Base-by-base conservation (phyloP, 768 basidiomycete genomes). In the Cystobasidiopsis lactophilus region DNA sequence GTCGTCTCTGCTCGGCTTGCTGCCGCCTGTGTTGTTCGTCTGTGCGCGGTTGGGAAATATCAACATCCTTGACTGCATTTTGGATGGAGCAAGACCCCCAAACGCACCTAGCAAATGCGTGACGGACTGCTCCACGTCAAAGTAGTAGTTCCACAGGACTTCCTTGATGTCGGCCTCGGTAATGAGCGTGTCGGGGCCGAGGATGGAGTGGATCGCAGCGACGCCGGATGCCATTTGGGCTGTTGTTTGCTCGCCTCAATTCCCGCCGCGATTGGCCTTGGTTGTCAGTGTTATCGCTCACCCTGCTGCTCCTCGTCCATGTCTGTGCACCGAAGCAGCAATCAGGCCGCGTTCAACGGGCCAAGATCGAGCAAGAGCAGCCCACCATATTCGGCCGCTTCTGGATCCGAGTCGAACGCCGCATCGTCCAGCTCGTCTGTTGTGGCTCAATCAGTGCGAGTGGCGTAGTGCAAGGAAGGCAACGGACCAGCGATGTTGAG, bases 71-170 rank as follows among this genome's bases (percentile, higher is more conserved):
- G 33, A 37, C 37, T 14, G 40, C 47, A 51, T 26, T 47, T 50
- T 43, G 13, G 31, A 43, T 19, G 26, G 31, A 27, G 5, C 35
- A 40, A 26, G 13, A 23, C 39, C 14, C 26, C 21, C n/a, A 30
- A 3, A 70, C 79, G 58, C 56, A 86, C 85, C 79, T 35, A 80
- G 59, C 26, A 84, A 70, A 75, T 77, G 84, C 30, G 75, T 69
- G 10, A 91, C 67, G 18, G 82, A 77, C 65, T 78, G 73, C 31
- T 85, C 77, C 16, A 81, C 73, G 62, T 91, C 78, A 60, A 91
- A 95, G 66, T 82, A 82, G 61, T 70, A 76, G 60, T 96, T 77
- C 81, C 86, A 96, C 43, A 96, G 70, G 0, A 74, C 71, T 57
- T 85, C 80, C 62, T 74, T 75, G 63, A 98, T 81, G 48, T 77